Evolutionary conservation across 2,329 filamentous ascomycete genomes (phyloP), one percentile per base, ranked within the genome.

Genomic region (Colletotrichum scovillei): DNA sequence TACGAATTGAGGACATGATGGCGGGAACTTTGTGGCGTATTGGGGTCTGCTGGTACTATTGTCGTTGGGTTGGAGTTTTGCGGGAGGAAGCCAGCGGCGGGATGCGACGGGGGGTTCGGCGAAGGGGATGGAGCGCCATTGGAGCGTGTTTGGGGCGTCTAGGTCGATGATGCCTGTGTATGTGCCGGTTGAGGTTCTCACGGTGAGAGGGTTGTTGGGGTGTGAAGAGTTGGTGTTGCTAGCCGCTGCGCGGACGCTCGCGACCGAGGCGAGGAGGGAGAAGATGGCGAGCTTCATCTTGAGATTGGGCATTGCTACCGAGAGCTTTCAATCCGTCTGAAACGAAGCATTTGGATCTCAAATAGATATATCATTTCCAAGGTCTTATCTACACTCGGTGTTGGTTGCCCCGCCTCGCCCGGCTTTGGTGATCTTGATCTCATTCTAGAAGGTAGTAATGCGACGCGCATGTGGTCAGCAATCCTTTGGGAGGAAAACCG

Each of bases 71-170:
- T 65, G 69, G 14, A 78, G 76, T 56, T 76, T 76, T 71, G 76
- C 74, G 11, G 79, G 79, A 32, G 81, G 78, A 22, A 78, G 76
- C 76, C 78, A 81, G 49, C 81, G 80, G 19, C 78, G 76, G 5
- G 75, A 71, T 16, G 73, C 75, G 9, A 83, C 74, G 0, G 81
- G 82, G 3, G 82, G 80, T 63, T 83, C 76, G 4, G 82, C 82
- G 70, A 82, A 85, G 1, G 82, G 81, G 49, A 84, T 82, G 52
- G 78, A 76, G 52, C 81, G 81, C 72, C 82, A 84, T 69, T 84
- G 81, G 24, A 79, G 79, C 1, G 81, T 80, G 22, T 79, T 76
- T n/a, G 80, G 79, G 42, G 78, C 80, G 22, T 78, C 68, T 22
- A 77, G 74, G 55, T 81, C 80, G 35, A 82, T 72, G 26, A 82